Evolutionary conservation across 129 eudicot species (phyloP), one percentile per base, ranked within the genome.

Genomic region (Sambucus nigra): DNA sequence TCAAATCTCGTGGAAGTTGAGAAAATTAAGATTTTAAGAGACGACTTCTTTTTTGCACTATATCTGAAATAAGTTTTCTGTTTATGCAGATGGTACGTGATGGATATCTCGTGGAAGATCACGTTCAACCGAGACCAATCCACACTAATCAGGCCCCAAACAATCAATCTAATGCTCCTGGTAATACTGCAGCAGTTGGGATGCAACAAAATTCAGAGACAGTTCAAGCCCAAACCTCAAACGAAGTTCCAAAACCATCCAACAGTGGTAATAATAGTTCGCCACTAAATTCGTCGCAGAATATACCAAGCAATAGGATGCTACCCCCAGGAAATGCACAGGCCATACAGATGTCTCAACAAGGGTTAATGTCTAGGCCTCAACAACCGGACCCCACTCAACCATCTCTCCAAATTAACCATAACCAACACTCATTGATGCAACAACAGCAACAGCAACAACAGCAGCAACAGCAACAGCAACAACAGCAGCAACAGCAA

Each of bases 21-120:
- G 10, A 14, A 25, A 35, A 20, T 39, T 25, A 2, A 5, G 11
- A 63, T 45, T 22, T 58, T 10, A 46, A 56, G 23, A 21, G 3
- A 21, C 21, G 51, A 16, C 22, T 21, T 55, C 11, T 11, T 44
- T 31, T 42, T 12, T 52, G 29, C 38, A 1, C 40, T 54, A 48
- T 31, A 22, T 20, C 21, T 54, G 51, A 47, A 41, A 47, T 55
- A 13, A 21, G 20, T 47, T 21, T 25, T 58, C 20, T 74, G 59
- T 32, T 44, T 59, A 15, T 71, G 68, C 86, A 91, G 98, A 74
- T 91, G 81, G 12, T 4, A 24, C 84, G 76, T 24, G 98, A 85
- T 52, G 98, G 98, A 32, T 91, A 82, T 64, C 69, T 54, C 12
- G 65, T 79, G 33, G 98, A 91, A 47, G 89, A 89, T 64, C 81